Percentiles rank a stretch among this genome's conserved stretches.
phyloP scores from a whole-genome alignment of 2,329 filamentous ascomycete genomes.

The Pyrenochaeta sp. region DNA sequence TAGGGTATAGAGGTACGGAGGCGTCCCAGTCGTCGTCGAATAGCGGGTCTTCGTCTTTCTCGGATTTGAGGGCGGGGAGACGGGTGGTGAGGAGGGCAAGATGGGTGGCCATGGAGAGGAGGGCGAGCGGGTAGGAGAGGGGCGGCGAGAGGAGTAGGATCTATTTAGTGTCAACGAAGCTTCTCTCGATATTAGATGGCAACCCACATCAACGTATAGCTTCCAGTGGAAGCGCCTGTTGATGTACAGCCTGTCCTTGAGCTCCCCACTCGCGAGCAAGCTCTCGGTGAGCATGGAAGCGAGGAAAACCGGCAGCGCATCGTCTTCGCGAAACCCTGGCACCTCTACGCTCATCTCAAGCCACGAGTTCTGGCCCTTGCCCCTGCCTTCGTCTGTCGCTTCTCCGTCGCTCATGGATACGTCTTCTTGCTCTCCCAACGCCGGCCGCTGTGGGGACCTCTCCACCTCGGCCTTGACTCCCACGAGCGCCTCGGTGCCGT shows the following conservation, averaged over 20 bases:
- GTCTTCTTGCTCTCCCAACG: constrained; percentile 37
- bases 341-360: constrained; percentile 92
- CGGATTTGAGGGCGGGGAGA: constrained; percentile 84
- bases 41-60: constrained; percentile 92
- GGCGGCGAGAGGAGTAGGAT: constrained; percentile 93
- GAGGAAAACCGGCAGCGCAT: constrained; percentile 86
- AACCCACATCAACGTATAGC: constrained; percentile 87
- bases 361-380: constrained; percentile 72
- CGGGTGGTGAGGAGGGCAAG: constrained; percentile 89
- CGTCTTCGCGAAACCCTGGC: constrained; percentile 88
- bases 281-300: constrained; percentile 89
- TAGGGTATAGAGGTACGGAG: constrained; percentile 77
- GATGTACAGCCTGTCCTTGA: constrained; percentile 79
- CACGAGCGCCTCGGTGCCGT: constrained; percentile 95
- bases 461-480: constrained; percentile 96
- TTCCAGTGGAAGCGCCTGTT: constrained; percentile 96
- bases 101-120: constrained; percentile 92
- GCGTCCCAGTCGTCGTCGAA: constrained; percentile 98
- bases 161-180: constrained; percentile 56
- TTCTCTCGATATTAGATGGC: background rate
- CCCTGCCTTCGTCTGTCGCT: constrained; percentile 36
- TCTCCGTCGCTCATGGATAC: constrained; percentile 53
- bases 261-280: constrained; percentile 74
- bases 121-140: constrained; percentile 88
- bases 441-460: constrained; percentile 61